Conservation (phyloP, 108 stramenopile genomes). For the Phaeodactylum tricornutum region DNA sequence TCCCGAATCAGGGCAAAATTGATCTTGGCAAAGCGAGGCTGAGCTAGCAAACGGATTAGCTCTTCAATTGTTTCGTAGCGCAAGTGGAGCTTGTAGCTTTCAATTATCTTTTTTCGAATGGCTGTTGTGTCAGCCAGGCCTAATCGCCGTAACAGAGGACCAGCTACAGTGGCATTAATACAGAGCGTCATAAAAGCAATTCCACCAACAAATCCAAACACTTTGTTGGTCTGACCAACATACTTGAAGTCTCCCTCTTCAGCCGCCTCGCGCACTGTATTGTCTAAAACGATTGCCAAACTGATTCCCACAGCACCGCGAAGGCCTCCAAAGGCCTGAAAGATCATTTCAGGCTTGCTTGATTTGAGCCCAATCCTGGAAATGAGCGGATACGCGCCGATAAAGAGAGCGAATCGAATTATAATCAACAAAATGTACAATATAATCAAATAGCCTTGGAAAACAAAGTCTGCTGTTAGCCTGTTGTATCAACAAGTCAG, state of each 20-base stretch:
- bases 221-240: constrained; percentile 10
- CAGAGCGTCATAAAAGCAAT: constrained; percentile 43
- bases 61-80: constrained; percentile 18
- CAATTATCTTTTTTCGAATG: constrained; percentile 29
- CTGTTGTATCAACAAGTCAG: too few relatives aligned
- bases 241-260: constrained; percentile 3
- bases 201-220: constrained; percentile 36
- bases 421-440: constrained; percentile 28
- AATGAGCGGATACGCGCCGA: constrained; percentile 37
- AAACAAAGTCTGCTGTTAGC: too few relatives aligned
- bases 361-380: constrained; percentile 28
- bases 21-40: constrained; percentile 34
- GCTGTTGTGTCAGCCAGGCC: constrained; percentile 45
- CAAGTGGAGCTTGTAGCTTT: constrained; percentile 13
- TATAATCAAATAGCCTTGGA: constrained; percentile 26
- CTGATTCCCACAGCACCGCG: constrained; percentile 45
- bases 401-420: constrained; percentile 37
- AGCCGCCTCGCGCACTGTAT: constrained; percentile 9
- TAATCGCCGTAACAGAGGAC: constrained; percentile 37
- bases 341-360: constrained; percentile 24
- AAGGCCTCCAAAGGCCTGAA: constrained; percentile 44
- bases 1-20: constrained; percentile 42
- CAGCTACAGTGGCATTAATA: constrained; percentile 44
- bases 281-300: constrained; percentile 31
- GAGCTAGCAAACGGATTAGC: constrained; percentile 33